Base-by-base conservation (phyloP, 768 basidiomycete species). In the Bullera alba region DNA sequence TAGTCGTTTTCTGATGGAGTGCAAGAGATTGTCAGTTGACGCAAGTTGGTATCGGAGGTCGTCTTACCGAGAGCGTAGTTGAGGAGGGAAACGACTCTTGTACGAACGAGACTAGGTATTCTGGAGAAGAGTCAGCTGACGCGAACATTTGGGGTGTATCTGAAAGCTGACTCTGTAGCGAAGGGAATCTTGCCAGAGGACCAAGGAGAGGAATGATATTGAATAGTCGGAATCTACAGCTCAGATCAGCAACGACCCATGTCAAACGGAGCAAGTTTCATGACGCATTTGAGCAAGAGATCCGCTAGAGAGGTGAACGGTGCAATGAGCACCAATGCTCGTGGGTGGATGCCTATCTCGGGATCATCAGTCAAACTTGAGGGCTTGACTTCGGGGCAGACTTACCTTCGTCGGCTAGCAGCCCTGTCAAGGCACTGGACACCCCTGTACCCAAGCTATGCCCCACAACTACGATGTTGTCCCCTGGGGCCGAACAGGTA, bases 371-470 rank as follows among this genome's bases (percentile, higher is more conserved):
- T 50, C 26, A 50, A 28, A 15, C 36, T 41, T 15, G 25, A 25
- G 1, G 17, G 3, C 29, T 23, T 0, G 15, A 37, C 19, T 36
- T 1, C 1, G 21, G 17, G 26, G 22, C 30, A 35, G 8, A 42
- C 69, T 19, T 32, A 74, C 75, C 76, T 52, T 79, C 76, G 1
- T 50, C 53, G 12, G 74, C 73, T 3, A 82, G 69, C 41, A 69
- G 56, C 23, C 66, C 75, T 15, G 73, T 76, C 8, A 78, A 68
- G 46, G 63, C 76, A 23, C 76, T 75, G 0, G 73, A 77, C 2
- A 96, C 85, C 0, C 83, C 90, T 0, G 91, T 91, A 1, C 92
- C 92, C 12, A 97, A 75, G 57, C 87, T 91, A 60, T 92, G 89
- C 0, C 92, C 92, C 2, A 87, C 75, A 36, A 97, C 69, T 3